A percentile compares a stretch with the other conserved stretches of the same genome.
Conservation (phyloP, 257 asterid species). For the Fraxinus pennsylvanica region DNA sequence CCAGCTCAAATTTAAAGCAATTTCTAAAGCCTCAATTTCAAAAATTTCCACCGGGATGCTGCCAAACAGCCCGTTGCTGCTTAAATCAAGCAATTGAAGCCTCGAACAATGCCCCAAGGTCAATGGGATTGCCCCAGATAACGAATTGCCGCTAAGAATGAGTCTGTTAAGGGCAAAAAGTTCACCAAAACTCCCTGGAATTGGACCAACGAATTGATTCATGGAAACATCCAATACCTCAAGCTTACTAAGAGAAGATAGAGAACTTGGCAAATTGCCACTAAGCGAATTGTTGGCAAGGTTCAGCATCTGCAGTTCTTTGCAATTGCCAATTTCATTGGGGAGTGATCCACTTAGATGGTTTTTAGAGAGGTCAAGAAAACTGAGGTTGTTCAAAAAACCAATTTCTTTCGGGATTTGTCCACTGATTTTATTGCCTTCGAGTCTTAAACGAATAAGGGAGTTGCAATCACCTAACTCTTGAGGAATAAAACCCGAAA, state of each 20-base stretch:
- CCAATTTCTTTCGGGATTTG: conserved; percentile 64
- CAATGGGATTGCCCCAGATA: conserved; percentile 61
- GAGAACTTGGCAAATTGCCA: conserved; percentile 50
- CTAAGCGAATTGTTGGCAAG: conserved; percentile 59
- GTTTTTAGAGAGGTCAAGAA: conserved; percentile 70
- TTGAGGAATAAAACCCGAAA: conserved; percentile 66
- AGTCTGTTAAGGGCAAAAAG: conserved; percentile 57
- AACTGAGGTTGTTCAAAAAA: conserved; percentile 48
- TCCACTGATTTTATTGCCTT: conserved; percentile 62
- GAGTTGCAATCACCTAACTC: conserved; percentile 69
- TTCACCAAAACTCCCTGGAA: conserved; percentile 59
- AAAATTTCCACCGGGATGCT: conserved; percentile 59
- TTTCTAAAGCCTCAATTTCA: conserved; percentile 58
- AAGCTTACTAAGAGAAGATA: conserved; percentile 52
- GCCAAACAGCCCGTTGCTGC: conserved; percentile 57
- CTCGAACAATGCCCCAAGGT: conserved; percentile 55
- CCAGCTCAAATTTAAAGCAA: conserved; percentile 77
- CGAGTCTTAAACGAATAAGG: conserved; percentile 56
- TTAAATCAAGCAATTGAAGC: conserved; percentile 72
- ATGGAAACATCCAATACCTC: conserved; percentile 63
- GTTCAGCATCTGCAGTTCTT: conserved; percentile 62
- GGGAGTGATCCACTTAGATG: conserved; percentile 56
- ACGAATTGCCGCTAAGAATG: conserved; percentile 48
- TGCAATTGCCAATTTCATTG: conserved; percentile 64
- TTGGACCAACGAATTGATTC: conserved; percentile 54